These are phyloP conservation scores for Daedalea quercina DNA, from an alignment of 768 basidiomycete genomes.

Conservation along the genomic window DNA sequence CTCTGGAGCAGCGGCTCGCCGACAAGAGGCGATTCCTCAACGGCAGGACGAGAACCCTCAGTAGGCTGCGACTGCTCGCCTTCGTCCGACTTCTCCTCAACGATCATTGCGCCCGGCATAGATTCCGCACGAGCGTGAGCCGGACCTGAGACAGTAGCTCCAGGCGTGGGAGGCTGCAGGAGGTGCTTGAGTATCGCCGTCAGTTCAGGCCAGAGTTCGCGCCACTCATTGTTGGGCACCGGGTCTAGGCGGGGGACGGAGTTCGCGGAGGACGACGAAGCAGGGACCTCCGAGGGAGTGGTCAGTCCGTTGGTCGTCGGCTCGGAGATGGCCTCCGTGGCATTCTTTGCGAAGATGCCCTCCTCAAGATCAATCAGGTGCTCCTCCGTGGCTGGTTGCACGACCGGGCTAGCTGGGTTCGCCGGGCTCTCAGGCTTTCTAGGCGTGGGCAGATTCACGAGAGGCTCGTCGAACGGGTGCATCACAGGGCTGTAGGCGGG, in stretches of 20 bases:
- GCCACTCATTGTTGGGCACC: slow-evolving; percentile 19
- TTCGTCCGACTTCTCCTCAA: slow-evolving; percentile 1
- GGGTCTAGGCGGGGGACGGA: slow-evolving; percentile 17
- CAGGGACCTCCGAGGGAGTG: slow-evolving; percentile 14
- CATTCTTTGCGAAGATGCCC: not conserved
- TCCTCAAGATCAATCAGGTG: slow-evolving; percentile 16
- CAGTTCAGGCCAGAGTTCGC: slow-evolving; percentile 22
- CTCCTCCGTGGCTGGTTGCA: not conserved
- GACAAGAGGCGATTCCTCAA: slow-evolving; percentile 18
- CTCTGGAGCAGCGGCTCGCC: slow-evolving; percentile 19
- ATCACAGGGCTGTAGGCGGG: too few relatives aligned
- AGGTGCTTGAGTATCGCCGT: slow-evolving; percentile 20
- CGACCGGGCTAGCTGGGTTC: not conserved
- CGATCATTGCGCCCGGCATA: slow-evolving; percentile 16
- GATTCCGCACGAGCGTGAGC: not conserved
- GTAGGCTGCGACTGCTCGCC: not conserved
- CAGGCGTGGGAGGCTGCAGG: slow-evolving; percentile 14
- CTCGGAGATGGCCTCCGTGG: not conserved
- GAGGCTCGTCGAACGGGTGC: too few relatives aligned
- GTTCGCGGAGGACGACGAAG: slow-evolving; percentile 6
- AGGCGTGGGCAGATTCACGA: not conserved
- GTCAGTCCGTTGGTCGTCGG: slow-evolving; percentile 8
- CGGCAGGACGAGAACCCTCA: not conserved
- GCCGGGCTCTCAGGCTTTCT: not conserved
- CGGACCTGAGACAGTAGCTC: not conserved